Evolutionary conservation across 345 rosid species (phyloP).

Genomic region (Camelina hispida): DNA sequence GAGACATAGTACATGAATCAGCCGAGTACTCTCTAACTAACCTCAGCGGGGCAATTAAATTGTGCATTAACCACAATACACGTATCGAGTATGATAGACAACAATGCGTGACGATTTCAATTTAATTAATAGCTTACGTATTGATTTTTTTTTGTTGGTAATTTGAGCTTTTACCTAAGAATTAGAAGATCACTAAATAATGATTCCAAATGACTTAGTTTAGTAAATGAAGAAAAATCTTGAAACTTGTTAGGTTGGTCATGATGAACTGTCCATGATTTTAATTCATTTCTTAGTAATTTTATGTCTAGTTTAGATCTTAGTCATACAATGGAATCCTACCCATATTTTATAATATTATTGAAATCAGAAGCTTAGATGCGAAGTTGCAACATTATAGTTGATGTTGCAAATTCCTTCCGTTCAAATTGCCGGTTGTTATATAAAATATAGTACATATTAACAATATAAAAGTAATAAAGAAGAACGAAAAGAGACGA

Average conservation of each 20-base stretch:
- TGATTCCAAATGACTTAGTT: constrained; percentile 1
- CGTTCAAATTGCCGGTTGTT: neutral
- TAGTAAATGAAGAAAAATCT: constrained; percentile 15
- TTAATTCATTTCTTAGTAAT: neutral
- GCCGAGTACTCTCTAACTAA: constrained; percentile 28
- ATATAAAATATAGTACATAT: neutral
- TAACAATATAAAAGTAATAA: neutral
- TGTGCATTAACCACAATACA: constrained; percentile 39
- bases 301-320: neutral
- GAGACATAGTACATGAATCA: constrained; percentile 26
- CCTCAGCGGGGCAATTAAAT: constrained; percentile 37
- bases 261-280: constrained; percentile 25
- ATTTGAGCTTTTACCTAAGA: constrained; percentile 6
- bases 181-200: neutral
- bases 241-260: constrained; percentile 29
- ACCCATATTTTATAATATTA: constrained; percentile 7
- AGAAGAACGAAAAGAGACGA: neutral
- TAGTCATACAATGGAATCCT: constrained; percentile 16
- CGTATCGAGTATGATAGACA: constrained; percentile 36
- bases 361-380: constrained; percentile 10
- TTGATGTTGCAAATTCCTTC: constrained; percentile 21
- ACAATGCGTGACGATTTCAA: constrained; percentile 46
- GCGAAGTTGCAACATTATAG: constrained; percentile 31
- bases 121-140: constrained; percentile 27
- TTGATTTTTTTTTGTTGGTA: constrained; percentile 3